A percentile compares a stretch with the other conserved stretches of the same genome.
Evolutionary conservation across 495 filamentous ascomycete species (phyloP).

Genomic region (Daldinia bambusicola): DNA sequence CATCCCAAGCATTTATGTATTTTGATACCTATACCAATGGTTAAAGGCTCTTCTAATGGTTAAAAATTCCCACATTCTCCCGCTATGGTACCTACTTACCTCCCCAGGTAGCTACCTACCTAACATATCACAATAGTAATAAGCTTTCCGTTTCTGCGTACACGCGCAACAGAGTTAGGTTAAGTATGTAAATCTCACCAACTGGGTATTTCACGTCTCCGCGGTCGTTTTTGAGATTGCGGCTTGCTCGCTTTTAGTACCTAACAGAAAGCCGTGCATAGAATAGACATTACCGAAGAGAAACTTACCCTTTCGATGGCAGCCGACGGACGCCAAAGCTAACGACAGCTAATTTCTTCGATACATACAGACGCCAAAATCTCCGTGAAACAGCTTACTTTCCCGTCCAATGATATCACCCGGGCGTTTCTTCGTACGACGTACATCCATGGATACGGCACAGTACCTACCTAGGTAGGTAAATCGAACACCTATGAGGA

Average conservation of each 20-base stretch:
- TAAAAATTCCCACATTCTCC: no score
- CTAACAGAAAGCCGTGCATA: not conserved
- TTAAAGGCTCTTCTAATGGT: no score
- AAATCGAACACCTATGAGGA: not conserved
- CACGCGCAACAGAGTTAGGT: not conserved
- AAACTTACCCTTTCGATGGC: slow-evolving; percentile 21
- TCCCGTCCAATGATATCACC: slow-evolving; percentile 11
- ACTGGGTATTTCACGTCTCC: slow-evolving; percentile 31
- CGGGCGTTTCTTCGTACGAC: slow-evolving; percentile 18
- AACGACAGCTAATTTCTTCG: slow-evolving; percentile 9
- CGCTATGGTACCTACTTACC: no score
- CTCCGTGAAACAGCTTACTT: slow-evolving; percentile 22
- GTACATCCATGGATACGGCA: slow-evolving; percentile 2
- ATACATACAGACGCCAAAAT: slow-evolving; percentile 40
- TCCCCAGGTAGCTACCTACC: not conserved
- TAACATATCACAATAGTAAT: slow-evolving; percentile 10
- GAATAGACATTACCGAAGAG: not conserved
- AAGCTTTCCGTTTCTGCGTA: slow-evolving; percentile 13
- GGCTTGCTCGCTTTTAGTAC: slow-evolving; percentile 9
- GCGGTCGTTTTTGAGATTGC: slow-evolving; percentile 14
- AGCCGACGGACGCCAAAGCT: slow-evolving; percentile 14
- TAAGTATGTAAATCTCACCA: slow-evolving; percentile 2
- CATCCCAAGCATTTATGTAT: no score
- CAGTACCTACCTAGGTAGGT: not conserved
- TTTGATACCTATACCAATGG: no score